Percentiles rank a stretch among this genome's conserved stretches.
Evolutionary conservation across 305 asterid genomes (phyloP).

Genomic region (Stenogyne calaminthoides): DNA sequence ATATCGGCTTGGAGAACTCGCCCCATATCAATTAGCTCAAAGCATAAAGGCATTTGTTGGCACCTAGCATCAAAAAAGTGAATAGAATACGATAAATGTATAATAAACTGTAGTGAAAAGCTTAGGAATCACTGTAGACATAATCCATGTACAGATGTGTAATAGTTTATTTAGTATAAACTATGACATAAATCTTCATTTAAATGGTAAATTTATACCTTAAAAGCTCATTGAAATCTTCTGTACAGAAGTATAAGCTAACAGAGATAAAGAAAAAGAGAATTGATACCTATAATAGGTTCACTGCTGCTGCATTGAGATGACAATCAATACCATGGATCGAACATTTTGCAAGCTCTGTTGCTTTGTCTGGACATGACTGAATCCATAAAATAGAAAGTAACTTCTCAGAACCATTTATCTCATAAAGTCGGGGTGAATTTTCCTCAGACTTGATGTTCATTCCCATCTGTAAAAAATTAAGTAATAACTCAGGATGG

Average conservation of each 20-base stretch:
- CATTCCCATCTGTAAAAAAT: no score
- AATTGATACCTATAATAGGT: constrained; percentile 66
- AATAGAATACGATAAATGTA: constrained; percentile 19
- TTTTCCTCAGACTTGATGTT: not conserved
- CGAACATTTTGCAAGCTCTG: constrained; percentile 75
- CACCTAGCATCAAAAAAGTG: constrained; percentile 52
- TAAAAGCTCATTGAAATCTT: not conserved
- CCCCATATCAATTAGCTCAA: constrained; percentile 87
- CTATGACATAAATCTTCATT: no score
- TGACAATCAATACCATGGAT: constrained; percentile 92
- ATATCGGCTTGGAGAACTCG: constrained; percentile 79
- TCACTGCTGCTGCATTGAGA: constrained; percentile 94
- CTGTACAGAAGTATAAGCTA: not conserved
- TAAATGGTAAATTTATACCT: not conserved
- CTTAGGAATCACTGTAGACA: not conserved
- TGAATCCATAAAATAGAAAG: constrained; percentile 81
- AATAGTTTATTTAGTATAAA: not conserved
- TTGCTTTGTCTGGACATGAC: constrained; percentile 66
- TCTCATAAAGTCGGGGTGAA: no score
- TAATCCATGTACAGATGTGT: not conserved
- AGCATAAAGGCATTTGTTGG: constrained; percentile 79
- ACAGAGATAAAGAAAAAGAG: not conserved
- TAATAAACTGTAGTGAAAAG: not conserved
- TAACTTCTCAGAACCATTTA: no score
- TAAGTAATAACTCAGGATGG: no score